Percentiles rank a stretch among this genome's conserved stretches.
phyloP scores from a whole-genome alignment of 331 rosid genomes.

The Prunus yedoensis region DNA sequence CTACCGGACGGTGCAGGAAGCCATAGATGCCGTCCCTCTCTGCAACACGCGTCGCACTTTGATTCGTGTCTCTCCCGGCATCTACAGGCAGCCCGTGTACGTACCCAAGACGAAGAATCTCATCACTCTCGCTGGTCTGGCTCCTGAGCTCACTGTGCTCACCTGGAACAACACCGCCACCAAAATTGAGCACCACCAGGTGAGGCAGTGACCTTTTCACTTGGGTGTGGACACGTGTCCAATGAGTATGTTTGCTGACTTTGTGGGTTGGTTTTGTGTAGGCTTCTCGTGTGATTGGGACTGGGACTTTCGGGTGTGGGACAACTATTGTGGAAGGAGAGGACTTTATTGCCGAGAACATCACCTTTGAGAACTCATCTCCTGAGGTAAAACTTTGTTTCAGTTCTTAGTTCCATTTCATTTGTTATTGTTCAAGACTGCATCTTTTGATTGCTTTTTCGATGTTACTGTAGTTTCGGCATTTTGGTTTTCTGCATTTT shows the following conservation, averaged over 20 bases:
- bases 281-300: constrained; percentile 68
- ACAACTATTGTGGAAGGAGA: constrained; percentile 87
- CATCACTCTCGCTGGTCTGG: constrained; percentile 62
- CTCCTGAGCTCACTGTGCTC: constrained; percentile 66
- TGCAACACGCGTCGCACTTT: constrained; percentile 66
- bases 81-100: constrained; percentile 74
- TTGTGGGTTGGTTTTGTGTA: constrained; percentile 25
- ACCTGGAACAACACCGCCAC: constrained; percentile 89
- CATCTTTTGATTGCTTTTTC: background rate
- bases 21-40: constrained; percentile 79
- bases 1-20: constrained; percentile 76
- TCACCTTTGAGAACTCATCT: constrained; percentile 85
- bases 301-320: constrained; percentile 93
- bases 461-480: background rate
- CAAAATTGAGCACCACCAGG: constrained; percentile 73
- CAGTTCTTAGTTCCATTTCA: background rate
- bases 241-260: background rate
- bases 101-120: constrained; percentile 86
- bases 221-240: constrained; percentile 12
- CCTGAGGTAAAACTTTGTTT: constrained; percentile 57
- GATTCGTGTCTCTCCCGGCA: constrained; percentile 69
- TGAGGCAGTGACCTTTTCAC: background rate
- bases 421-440: background rate
- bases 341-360: constrained; percentile 90
- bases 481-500: background rate